These are phyloP conservation scores for Russula griseocarnosa DNA, from an alignment of 768 basidiomycete genomes.

Conservation along the genomic window DNA sequence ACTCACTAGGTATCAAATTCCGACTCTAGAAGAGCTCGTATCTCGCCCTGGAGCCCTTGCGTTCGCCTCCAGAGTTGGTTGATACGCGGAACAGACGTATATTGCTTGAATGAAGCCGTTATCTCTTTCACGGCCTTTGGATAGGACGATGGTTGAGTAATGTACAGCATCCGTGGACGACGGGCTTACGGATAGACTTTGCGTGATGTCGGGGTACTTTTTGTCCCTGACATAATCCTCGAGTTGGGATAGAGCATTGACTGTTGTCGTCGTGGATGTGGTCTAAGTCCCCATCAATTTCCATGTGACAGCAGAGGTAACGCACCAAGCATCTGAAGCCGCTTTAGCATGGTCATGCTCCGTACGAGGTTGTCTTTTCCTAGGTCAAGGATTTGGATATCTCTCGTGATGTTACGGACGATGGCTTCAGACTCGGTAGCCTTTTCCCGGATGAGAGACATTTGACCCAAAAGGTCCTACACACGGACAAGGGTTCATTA, in stretches of 20 bases:
- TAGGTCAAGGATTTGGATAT: conserved; percentile 90
- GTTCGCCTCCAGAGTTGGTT: conserved; percentile 74
- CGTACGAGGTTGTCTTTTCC: conserved; percentile 90
- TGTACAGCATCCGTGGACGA: conserved; percentile 8
- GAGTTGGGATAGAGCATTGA: conserved; percentile 76
- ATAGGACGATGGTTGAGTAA: conserved; percentile 12
- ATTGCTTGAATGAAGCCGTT: conserved; percentile 72
- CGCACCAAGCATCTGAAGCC: conserved; percentile 91
- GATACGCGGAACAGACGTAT: conserved; percentile 71
- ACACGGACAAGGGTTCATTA: not conserved
- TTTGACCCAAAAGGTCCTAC: conserved; percentile 90
- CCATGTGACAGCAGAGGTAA: conserved; percentile 10
- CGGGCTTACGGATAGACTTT: conserved; percentile 68
- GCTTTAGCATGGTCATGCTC: conserved; percentile 85
- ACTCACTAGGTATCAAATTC: conserved; percentile 93
- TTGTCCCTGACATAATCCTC: conserved; percentile 73
- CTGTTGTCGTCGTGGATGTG: conserved; percentile 40
- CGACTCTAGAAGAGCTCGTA: conserved; percentile 74
- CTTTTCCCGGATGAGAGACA: conserved; percentile 94
- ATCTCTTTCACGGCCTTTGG: conserved; percentile 84
- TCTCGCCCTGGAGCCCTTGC: conserved; percentile 74
- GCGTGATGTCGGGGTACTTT: conserved; percentile 78
- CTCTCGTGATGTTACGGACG: conserved; percentile 90
- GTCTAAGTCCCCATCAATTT: not conserved
- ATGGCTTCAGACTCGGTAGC: conserved; percentile 96